A percentile compares a stretch with the other conserved stretches of the same genome.
Evolutionary conservation across 805 yeast species (phyloP).

Genomic region (Metschnikowia picachoensis): DNA sequence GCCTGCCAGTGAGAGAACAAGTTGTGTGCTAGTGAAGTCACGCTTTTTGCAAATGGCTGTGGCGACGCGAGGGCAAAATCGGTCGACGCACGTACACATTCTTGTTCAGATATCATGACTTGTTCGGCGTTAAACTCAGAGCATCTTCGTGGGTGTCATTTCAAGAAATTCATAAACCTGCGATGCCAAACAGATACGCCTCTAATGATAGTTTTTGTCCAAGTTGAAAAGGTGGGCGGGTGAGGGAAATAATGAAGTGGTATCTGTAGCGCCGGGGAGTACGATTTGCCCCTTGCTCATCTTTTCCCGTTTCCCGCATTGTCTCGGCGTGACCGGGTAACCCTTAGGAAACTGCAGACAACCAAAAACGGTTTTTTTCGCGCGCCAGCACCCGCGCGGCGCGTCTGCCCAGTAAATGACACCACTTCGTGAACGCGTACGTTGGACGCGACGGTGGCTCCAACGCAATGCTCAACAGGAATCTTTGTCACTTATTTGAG

Average conservation of each 20-base stretch:
- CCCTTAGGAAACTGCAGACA: background rate
- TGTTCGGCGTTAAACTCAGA: background rate
- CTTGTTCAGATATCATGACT: background rate
- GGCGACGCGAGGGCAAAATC: slow-evolving; percentile 1
- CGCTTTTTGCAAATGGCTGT: slow-evolving; percentile 5
- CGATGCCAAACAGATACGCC: no score
- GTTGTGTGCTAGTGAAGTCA: background rate
- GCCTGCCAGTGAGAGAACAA: no score
- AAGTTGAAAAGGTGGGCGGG: no score
- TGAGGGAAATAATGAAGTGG: background rate
- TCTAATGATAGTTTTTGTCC: no score
- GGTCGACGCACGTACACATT: slow-evolving; percentile 6
- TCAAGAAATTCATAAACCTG: no score
- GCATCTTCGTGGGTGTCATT: background rate
- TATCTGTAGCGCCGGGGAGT: background rate
- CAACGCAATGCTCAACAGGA: no score
- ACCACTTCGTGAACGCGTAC: background rate
- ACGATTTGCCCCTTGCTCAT: slow-evolving; percentile 3
- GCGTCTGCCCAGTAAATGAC: background rate
- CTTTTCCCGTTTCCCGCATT: slow-evolving; percentile 2
- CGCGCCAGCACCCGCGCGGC: slow-evolving; percentile 2
- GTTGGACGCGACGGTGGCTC: no score
- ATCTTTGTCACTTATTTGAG: no score
- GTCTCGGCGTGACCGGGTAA: slow-evolving; percentile 7
- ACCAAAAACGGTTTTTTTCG: slow-evolving; percentile 2